Base-by-base conservation (phyloP, 768 basidiomycete species). In the Tephrocybe sp. region DNA sequence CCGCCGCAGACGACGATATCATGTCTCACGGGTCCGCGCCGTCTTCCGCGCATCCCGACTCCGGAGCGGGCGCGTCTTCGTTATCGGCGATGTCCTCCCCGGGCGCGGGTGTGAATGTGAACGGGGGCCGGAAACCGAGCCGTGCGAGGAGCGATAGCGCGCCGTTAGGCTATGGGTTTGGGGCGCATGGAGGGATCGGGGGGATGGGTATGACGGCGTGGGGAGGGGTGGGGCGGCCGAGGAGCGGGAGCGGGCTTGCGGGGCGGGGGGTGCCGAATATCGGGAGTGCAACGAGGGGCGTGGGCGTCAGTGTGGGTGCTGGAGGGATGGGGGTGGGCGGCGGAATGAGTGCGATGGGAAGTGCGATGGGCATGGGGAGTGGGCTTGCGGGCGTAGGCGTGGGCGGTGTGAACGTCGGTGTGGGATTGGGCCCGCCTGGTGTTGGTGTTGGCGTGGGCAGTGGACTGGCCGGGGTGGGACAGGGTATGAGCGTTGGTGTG, bases 121-220 rank as follows among this genome's bases (percentile, higher is more conserved):
- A 60, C 45, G 17, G 47, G 65, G 52, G 54, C 52, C 11, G 76
- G 66, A 75, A 74, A 62, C 61, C 72, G 42, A 72, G 75, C 45
- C 73, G 85, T n/a, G 84, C 84, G 30, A 67, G 85, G 60, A 85
- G 84, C 59, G 85, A 87, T 60, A 82, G 79, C 30, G 81, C 85
- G 14, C 85, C 85, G 34, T 65, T 87, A 31, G 84, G 84, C 38
- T 83, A 83, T 60, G 76, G 65, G 41, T 59, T 66, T 40, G 69
- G 60, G 11, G 34, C 36, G 57, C 52, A 57, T 33, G 47, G 60
- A 26, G 36, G 41, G 13, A 32, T 44, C 5, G 49, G 42, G 2
- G 31, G 50, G 10, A 49, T 40, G 32, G 32, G 55, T 39, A 52
- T 61, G 48, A 32, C 43, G 17, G 14, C 20, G 56, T 66, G 72